Evolutionary conservation across 164 flowering plant species (phyloP), one percentile per base, ranked within the genome.

Genomic region (Sextonia rubra): DNA sequence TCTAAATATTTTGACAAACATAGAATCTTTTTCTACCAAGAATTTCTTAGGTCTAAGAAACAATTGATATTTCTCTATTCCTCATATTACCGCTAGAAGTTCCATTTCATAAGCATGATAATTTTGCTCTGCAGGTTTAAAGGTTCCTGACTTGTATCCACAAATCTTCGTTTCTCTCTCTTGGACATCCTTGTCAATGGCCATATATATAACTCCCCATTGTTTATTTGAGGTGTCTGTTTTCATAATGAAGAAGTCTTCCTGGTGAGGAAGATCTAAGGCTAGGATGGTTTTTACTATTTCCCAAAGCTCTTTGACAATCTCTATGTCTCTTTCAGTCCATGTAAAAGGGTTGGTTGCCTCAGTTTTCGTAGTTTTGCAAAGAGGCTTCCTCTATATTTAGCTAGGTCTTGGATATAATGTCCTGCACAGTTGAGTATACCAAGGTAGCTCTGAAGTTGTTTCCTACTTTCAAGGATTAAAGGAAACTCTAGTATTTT

Each of bases 141-240:
- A 72, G 60, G 37, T 23, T 9, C 74, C 74, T 11, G 60, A 63
- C 18, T 18, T 9, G 47, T 62, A 72, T 15, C 68, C 8, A 25
- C 68, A 63, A 24, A 63, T 3, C 12, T 15, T 25, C 32, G 14
- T 47, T 11, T 66, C n/a, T 32, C 61, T 58, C 27, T 58, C 48
- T 15, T 4, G 1, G 23, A 30, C 49, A 11, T 58, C 24, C 2
- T 26, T 52, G 9, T 49, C 5, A 11, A 58, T 37, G 20, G 48
- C 32, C 18, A 15, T 5, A 12, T 47, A 7, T 18, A 47, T n/a
- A 2, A 60, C 72, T 18, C 72, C 72, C 77, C 77, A 74, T 14
- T 11, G 58, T 1, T 9, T 17, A 26, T 69, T 8, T 23, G 68
- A 60, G 0, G 72, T 72, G 23, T 74, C 72, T 12, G 72, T 69